Evolutionary conservation across 306 rosid species (phyloP).

Genomic region (Elaeagnus macrophylla): DNA sequence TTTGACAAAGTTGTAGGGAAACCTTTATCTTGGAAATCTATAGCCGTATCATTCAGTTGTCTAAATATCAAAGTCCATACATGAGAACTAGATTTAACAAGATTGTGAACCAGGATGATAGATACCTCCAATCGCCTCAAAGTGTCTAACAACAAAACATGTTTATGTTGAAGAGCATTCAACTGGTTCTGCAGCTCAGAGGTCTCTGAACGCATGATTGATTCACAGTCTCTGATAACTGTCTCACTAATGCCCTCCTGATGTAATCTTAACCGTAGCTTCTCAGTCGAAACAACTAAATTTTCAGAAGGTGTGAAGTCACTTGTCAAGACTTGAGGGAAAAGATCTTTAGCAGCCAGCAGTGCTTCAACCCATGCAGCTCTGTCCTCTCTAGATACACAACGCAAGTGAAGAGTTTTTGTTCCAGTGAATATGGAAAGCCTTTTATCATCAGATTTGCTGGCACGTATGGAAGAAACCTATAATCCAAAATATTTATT

Average conservation of each 20-base stretch:
- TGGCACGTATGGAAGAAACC: conserved; percentile 94
- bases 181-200: conserved; percentile 71
- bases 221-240: conserved; percentile 72
- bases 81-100: not conserved
- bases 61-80: no score
- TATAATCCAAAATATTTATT: conserved; percentile 22
- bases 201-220: conserved; percentile 78
- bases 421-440: conserved; percentile 93
- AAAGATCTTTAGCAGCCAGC: conserved; percentile 83
- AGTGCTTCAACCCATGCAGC: conserved; percentile 84
- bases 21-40: no score
- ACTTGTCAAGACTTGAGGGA: conserved; percentile 65
- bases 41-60: no score
- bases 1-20: no score
- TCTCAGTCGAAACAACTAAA: conserved; percentile 83
- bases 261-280: conserved; percentile 56
- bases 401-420: conserved; percentile 83
- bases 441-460: conserved; percentile 95
- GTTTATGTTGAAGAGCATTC: conserved; percentile 73
- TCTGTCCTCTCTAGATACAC: conserved; percentile 77
- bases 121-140: conserved; percentile 86
- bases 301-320: conserved; percentile 75
- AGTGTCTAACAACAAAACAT: conserved; percentile 64
- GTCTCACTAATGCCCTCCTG: conserved; percentile 73
- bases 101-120: conserved; percentile 3